A percentile compares a stretch with the other conserved stretches of the same genome.
Conservation (phyloP, 345 rosid genomes). For the Eucalyptus tenuipes region DNA sequence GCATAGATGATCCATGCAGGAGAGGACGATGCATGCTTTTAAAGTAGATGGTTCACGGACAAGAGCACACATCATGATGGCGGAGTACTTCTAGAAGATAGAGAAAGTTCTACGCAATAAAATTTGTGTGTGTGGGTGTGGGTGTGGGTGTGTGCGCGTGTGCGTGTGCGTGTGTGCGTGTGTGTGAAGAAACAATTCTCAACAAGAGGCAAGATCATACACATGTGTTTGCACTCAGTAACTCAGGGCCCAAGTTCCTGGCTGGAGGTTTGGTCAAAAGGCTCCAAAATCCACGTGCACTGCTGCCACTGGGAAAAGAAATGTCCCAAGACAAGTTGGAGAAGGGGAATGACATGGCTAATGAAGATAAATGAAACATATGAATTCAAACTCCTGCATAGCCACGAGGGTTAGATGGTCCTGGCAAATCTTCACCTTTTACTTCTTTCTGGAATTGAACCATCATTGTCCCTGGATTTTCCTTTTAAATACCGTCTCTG, state of each 20-base stretch:
- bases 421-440: constrained; percentile 22
- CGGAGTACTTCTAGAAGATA: neutral
- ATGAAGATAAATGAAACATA: neutral
- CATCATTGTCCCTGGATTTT: constrained; percentile 19
- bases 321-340: neutral
- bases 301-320: constrained; percentile 8
- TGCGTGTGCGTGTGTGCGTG: neutral
- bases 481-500: constrained; percentile 30
- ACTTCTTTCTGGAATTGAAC: constrained; percentile 18
- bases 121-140: too few species aligned
- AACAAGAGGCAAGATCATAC: constrained; percentile 9
- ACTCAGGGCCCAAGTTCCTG: constrained; percentile 23
- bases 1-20: neutral
- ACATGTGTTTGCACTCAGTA: constrained; percentile 9
- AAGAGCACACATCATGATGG: neutral
- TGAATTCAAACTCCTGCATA: neutral
- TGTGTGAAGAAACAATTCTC: neutral
- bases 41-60: neutral
- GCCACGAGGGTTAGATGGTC: neutral
- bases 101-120: neutral
- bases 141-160: too few species aligned
- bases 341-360: neutral
- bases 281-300: constrained; percentile 55
- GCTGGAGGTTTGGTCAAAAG: constrained; percentile 22
- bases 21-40: neutral